phyloP scores from a whole-genome alignment of 345 rosid species.

The Isatis tinctoria region DNA sequence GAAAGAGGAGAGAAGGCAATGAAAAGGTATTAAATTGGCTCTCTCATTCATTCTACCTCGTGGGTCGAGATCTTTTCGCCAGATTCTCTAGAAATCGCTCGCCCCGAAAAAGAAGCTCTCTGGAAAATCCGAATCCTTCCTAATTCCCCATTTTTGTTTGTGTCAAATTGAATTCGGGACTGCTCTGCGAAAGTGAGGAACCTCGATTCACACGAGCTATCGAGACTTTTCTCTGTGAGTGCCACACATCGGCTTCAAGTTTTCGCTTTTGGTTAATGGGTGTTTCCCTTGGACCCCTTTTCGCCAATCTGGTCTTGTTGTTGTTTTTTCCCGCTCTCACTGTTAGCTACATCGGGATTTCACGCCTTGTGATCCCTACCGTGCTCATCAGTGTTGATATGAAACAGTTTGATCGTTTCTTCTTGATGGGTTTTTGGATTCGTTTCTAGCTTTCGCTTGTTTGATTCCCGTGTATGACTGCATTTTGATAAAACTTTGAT shows the following conservation, averaged over 20 bases:
- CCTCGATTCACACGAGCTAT: background rate
- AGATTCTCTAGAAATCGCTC: conserved; percentile 15
- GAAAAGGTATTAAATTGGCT: conserved; percentile 17
- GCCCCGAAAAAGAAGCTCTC: conserved; percentile 12
- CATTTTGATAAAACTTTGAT: background rate
- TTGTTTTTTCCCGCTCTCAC: background rate
- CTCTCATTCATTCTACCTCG: conserved; percentile 20
- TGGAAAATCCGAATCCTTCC: background rate
- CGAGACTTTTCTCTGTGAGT: conserved; percentile 30
- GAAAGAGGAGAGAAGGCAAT: background rate
- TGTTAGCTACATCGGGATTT: background rate
- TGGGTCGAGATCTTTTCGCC: conserved; percentile 19
- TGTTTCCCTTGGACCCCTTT: conserved; percentile 16
- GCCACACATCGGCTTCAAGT: conserved; percentile 4
- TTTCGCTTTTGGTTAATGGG: conserved; percentile 31
- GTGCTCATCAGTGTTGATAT: background rate
- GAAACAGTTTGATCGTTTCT: conserved; percentile 27
- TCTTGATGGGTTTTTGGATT: conserved; percentile 12
- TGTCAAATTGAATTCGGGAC: conserved; percentile 6
- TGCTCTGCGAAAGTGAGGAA: background rate
- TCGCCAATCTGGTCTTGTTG: conserved; percentile 18
- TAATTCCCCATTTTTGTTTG: background rate
- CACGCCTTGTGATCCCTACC: background rate
- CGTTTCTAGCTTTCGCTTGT: background rate
- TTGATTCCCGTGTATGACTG: background rate